Evolutionary conservation across 164 flowering plant species (phyloP).

Genomic region (Brasenia schreberi): DNA sequence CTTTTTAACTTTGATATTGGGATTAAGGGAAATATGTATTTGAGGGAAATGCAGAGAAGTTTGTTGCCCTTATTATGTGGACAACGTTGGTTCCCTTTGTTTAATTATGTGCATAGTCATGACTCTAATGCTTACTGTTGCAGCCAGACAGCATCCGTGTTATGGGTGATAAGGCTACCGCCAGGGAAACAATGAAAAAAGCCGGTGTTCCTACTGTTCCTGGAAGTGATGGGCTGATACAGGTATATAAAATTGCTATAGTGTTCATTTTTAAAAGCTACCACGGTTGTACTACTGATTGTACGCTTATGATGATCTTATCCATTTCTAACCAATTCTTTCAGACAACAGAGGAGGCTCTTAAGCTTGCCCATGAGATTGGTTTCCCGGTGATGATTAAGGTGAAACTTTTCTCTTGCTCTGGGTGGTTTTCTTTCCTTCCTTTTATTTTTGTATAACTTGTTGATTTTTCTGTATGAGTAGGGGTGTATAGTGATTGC

Average conservation of each 20-base stretch:
- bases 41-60: no score
- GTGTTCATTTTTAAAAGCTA: no score
- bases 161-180: constrained; percentile 99
- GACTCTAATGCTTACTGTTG: constrained; percentile 5
- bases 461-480: neutral
- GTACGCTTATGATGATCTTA: no score
- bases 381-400: constrained; percentile 98
- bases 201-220: constrained; percentile 99
- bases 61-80: no score
- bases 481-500: neutral
- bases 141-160: constrained; percentile 96
- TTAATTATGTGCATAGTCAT: neutral
- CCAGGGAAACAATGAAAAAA: constrained; percentile 94
- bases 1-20: no score
- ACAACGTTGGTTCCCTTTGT: no score
- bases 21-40: no score
- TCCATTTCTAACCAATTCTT: neutral
- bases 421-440: neutral
- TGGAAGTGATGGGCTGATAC: constrained; percentile 88
- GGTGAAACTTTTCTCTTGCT: constrained; percentile 27
- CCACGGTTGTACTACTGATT: no score
- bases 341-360: constrained; percentile 88
- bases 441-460: neutral
- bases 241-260: constrained; percentile 28
- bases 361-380: constrained; percentile 72